Base-by-base conservation (phyloP, 2,329 filamentous ascomycete genomes). In the Torrubiellomyces zombiae region DNA sequence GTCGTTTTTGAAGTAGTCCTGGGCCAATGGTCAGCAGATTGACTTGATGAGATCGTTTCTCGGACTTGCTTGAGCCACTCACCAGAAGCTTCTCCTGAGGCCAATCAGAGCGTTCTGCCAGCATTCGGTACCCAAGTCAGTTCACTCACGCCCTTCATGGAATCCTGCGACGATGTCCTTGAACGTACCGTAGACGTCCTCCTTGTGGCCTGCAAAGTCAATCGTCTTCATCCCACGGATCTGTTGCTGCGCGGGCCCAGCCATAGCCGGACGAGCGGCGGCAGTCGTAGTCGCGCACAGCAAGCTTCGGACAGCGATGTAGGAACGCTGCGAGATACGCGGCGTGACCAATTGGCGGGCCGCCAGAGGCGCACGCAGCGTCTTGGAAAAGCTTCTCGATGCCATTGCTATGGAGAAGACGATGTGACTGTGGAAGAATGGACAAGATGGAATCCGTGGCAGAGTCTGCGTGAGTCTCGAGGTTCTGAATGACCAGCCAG, bases 1-100 rank as follows among this genome's bases (percentile, higher is more conserved):
- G 61, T 98, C 89, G 63, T 98, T 73, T 74, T 95, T 95, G 80
- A 98, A 98, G 76, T 86, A 98, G 39, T 95, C 82, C 80, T 93
- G 42, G 24, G 24, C 13, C 13, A 25, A 15, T n/a, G n/a, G 27
- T 30, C 21, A 37, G 32, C 20, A 12, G 18, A n/a, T 16, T n/a
- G 14, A 23, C 21, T 18, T 9, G 11, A 14, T 16, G 15, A 13
- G 18, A 19, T n/a, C 26, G 23, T 16, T 24, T 28, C 17, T n/a
- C 13, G 14, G 10, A 16, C 14, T 14, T 18, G 9, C 18, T 14
- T 13, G 20, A 23, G 18, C 53, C 47, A 70, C 75, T 64, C 62
- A 89, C 81, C 54, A 89, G 66, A 53, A 98, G 82, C 77, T 93
- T 95, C 69, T 94, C 86, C 56, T 78, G 74, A 42, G 89, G 89